Evolutionary conservation across 1,139 yeast genomes (phyloP).

Genomic region (Komagataea norvegica): DNA sequence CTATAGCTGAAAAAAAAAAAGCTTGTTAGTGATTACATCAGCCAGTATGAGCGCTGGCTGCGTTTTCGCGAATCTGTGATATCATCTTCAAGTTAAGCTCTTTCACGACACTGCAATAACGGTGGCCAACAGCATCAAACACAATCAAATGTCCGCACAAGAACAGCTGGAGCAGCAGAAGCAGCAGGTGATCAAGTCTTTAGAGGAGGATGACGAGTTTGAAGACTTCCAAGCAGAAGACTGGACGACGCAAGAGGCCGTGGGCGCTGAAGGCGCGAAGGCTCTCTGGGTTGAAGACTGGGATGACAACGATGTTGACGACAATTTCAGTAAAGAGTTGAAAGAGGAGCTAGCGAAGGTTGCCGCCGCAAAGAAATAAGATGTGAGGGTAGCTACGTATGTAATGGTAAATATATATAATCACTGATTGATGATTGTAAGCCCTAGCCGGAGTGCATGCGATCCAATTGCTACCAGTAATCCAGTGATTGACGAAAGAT

Average conservation of each 20-base stretch:
- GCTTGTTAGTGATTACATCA: too few relatives aligned
- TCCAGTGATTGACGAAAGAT: too few relatives aligned
- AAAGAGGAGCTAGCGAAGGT: slow-evolving; percentile 33
- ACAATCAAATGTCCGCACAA: slow-evolving; percentile 15
- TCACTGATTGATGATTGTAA: background rate
- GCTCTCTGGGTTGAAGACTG: slow-evolving; percentile 90
- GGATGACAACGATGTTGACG: slow-evolving; percentile 87
- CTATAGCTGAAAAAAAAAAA: slow-evolving; percentile 1
- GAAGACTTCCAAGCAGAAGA: slow-evolving; percentile 90
- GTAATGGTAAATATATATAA: too few relatives aligned
- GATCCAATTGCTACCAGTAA: too few relatives aligned
- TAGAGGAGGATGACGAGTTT: slow-evolving; percentile 89
- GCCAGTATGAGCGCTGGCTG: too few relatives aligned
- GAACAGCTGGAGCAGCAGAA: slow-evolving; percentile 17
- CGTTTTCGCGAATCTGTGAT: too few relatives aligned
- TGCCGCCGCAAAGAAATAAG: slow-evolving; percentile 22
- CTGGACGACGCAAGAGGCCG: slow-evolving; percentile 46
- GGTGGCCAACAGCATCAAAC: background rate
- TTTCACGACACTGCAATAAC: background rate
- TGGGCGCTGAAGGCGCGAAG: slow-evolving; percentile 37
- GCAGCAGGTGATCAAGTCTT: slow-evolving; percentile 37
- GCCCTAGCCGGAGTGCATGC: too few relatives aligned
- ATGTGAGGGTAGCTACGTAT: too few relatives aligned
- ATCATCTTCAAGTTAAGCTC: too few relatives aligned
- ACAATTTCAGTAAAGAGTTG: slow-evolving; percentile 66